phyloP scores from a whole-genome alignment of 2,329 filamentous ascomycete species.

The Neopestalotiopsis rosae region DNA sequence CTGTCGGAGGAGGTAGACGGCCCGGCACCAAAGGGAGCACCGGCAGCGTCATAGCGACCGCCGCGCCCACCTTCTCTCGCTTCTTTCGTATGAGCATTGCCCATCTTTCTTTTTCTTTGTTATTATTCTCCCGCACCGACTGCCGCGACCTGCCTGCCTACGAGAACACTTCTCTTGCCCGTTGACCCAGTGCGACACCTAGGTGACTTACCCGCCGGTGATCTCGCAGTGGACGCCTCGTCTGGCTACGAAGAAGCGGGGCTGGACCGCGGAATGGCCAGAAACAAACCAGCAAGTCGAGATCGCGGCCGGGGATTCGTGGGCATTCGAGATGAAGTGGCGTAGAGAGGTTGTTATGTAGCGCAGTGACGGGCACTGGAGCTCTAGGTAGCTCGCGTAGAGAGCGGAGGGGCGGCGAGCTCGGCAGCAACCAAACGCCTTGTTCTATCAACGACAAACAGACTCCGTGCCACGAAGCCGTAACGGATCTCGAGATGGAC shows the following conservation, averaged over 20 bases:
- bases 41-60: conserved; percentile 26
- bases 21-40: conserved; percentile 26
- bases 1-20: conserved; percentile 29
- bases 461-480: background rate
- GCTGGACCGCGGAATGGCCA: background rate
- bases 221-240: background rate
- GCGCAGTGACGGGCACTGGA: background rate
- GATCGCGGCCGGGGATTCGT: background rate
- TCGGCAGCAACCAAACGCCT: background rate
- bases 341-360: background rate
- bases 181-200: background rate
- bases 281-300: background rate
- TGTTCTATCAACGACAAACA: background rate
- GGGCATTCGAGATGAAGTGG: background rate
- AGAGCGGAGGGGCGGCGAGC: background rate
- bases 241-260: background rate
- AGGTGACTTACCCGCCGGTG: background rate
- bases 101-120: conserved; percentile 23
- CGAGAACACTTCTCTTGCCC: background rate
- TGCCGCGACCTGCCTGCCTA: background rate
- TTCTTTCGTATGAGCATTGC: conserved; percentile 34
- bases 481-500: background rate
- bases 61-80: conserved; percentile 26
- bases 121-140: no score
- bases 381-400: background rate